Base-by-base conservation (phyloP, 257 asterid species). In the Solanum lycopersicoides region DNA sequence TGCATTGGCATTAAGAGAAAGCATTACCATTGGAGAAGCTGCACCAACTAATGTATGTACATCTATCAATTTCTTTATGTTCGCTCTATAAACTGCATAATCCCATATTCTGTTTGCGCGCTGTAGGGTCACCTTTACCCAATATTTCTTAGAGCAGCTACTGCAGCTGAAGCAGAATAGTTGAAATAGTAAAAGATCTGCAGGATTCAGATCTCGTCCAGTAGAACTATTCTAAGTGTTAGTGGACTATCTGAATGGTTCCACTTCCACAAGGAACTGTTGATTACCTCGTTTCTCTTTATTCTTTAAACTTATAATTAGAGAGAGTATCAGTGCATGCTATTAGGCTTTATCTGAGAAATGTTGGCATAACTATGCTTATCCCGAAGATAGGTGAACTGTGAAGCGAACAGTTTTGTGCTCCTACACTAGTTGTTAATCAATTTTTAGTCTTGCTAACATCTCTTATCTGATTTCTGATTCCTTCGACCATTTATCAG, bases 1-100 rank as follows among this genome's bases (percentile, higher is more conserved):
- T 68, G 99, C 99, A 77, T 90, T 95, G 86, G 98, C 98, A 10
- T 90, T 97, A 83, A 90, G 98, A 88, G 99, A 97, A 89, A 96
- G 98, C 93, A 95, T 97, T 69, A 92, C 99, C 28, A 95, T 97
- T 86, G 99, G 99, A 69, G 99, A 92, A 88, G 90, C 96, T 87
- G 88, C 93, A 73, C 66, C 92, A 25, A 86, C 79, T 30, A 90
- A 92, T 86, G 99, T 97, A 91, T 34, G 96, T 88, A 63, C 84
- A 65, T 84, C 59, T 74, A 68, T 35, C 37, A 7, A 68, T 47
- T 28, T 74, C 56, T 88, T 37, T 74, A 37, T 35, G 30, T 37
- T 74, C 37, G 3, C 30, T 23, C 20, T 7, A 16, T 44, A 30
- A 23, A 39, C 79, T 84, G 56, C 60, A 25, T 6, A 50, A 37